phyloP scores from a whole-genome alignment of 495 filamentous ascomycete genomes.

The Ascobolus immersus region DNA sequence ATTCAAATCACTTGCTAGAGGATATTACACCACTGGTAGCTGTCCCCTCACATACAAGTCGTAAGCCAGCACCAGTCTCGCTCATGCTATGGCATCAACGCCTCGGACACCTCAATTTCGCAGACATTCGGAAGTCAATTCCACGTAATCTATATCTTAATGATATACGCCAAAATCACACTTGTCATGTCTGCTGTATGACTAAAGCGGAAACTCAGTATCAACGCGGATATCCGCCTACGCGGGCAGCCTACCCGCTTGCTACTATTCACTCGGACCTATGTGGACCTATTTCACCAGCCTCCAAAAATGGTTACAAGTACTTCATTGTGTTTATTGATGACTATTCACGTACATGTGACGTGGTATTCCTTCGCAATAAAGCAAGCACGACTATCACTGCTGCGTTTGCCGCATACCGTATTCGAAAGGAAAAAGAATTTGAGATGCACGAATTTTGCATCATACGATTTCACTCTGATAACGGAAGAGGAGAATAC shows the following conservation, averaged over 20 bases:
- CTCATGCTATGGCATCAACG: constrained; percentile 7
- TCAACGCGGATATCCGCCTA: too few relatives aligned
- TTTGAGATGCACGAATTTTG: not conserved
- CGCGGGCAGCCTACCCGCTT: not conserved
- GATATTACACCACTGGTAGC: too few relatives aligned
- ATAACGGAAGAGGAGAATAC: not conserved
- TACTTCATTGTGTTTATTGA: constrained; percentile 2
- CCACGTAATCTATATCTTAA: too few relatives aligned
- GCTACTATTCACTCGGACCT: not conserved
- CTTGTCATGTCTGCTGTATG: too few relatives aligned
- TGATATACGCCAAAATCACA: too few relatives aligned
- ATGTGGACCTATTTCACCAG: constrained; percentile 1
- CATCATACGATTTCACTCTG: not conserved
- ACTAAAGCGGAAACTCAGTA: too few relatives aligned
- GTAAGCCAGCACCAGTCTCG: too few relatives aligned
- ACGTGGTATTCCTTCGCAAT: not conserved
- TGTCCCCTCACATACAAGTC: too few relatives aligned
- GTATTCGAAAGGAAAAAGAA: not conserved
- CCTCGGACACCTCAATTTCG: constrained; percentile 2
- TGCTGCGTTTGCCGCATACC: not conserved
- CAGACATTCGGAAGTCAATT: constrained; percentile 1
- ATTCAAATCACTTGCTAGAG: too few relatives aligned
- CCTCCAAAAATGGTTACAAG: not conserved
- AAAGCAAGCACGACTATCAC: too few relatives aligned
- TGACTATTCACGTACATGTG: not conserved